phyloP scores from a whole-genome alignment of 768 basidiomycete genomes.

The Suillus americanus region DNA sequence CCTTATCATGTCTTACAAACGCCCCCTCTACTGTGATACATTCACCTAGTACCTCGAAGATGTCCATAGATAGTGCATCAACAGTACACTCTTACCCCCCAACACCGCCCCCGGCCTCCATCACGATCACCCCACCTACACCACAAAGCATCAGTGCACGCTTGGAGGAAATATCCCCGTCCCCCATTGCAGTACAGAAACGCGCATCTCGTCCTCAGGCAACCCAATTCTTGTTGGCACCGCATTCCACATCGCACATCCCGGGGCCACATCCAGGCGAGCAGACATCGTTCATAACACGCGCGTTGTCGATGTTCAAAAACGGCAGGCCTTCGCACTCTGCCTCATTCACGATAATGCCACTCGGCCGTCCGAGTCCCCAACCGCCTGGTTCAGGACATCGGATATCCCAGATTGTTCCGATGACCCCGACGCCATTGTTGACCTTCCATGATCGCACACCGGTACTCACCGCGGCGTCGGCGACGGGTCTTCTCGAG shows the following conservation, averaged over 20 bases:
- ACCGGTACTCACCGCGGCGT: slow-evolving; percentile 57
- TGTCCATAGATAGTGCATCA: slow-evolving; percentile 26
- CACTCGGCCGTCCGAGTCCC: slow-evolving; percentile 19
- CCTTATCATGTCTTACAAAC: slow-evolving; percentile 54
- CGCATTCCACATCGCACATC: slow-evolving; percentile 40
- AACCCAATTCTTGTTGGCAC: slow-evolving; percentile 50
- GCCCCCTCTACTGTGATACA: slow-evolving; percentile 21
- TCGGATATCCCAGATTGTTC: slow-evolving; percentile 20
- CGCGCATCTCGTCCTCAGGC: slow-evolving; percentile 11
- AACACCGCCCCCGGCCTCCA: slow-evolving; percentile 41
- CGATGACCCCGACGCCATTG: slow-evolving; percentile 43
- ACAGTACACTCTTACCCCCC: slow-evolving; percentile 61
- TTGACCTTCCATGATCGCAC: slow-evolving; percentile 74
- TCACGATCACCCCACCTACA: slow-evolving; percentile 34
- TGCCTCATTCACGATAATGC: slow-evolving; percentile 57
- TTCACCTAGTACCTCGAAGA: slow-evolving; percentile 18
- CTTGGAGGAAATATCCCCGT: slow-evolving; percentile 20
- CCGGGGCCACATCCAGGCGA: slow-evolving; percentile 28
- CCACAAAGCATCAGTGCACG: slow-evolving; percentile 32
- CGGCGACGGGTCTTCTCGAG: slow-evolving; percentile 62
- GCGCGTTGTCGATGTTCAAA: slow-evolving; percentile 49
- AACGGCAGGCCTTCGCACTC: slow-evolving; percentile 55
- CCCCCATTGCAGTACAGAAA: slow-evolving; percentile 1
- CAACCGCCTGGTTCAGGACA: slow-evolving; percentile 15
- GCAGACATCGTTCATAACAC: slow-evolving; percentile 46